A percentile compares a stretch with the other conserved stretches of the same genome.
Conservation (phyloP, 2,329 filamentous ascomycete genomes). For the Monilinia fructicola region DNA sequence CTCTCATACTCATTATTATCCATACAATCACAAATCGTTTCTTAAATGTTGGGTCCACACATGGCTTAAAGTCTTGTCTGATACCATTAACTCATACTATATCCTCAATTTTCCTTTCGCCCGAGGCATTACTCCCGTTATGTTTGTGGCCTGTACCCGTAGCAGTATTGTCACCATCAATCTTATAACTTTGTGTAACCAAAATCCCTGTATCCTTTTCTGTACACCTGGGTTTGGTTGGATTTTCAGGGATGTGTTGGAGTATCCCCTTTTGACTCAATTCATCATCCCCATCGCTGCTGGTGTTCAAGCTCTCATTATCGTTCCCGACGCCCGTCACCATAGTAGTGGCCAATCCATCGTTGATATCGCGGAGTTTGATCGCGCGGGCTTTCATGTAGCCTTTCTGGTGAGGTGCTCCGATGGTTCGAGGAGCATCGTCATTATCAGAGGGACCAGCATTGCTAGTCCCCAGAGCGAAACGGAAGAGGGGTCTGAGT, state of each 20-base stretch:
- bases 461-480: not conserved
- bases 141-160: not conserved
- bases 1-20: not conserved
- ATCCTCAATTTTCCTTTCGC: not conserved
- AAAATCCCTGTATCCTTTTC: constrained; percentile 4
- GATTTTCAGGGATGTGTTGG: not conserved
- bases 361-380: constrained; percentile 7
- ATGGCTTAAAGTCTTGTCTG: not conserved
- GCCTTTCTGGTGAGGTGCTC: constrained; percentile 1
- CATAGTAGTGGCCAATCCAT: constrained; percentile 6
- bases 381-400: constrained; percentile 10
- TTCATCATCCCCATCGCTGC: constrained; percentile 4
- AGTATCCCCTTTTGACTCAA: constrained; percentile 14
- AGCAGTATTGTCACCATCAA: not conserved
- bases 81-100: not conserved
- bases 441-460: not conserved
- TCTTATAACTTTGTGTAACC: constrained; percentile 8
- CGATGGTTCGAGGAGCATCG: not conserved
- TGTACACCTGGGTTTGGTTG: too few relatives aligned
- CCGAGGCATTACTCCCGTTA: not conserved
- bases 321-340: not conserved
- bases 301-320: not conserved
- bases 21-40: not conserved
- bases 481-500: not conserved
- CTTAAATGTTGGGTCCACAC: not conserved